phyloP scores from a whole-genome alignment of 345 rosid genomes.

The Boechera divaricarpa region DNA sequence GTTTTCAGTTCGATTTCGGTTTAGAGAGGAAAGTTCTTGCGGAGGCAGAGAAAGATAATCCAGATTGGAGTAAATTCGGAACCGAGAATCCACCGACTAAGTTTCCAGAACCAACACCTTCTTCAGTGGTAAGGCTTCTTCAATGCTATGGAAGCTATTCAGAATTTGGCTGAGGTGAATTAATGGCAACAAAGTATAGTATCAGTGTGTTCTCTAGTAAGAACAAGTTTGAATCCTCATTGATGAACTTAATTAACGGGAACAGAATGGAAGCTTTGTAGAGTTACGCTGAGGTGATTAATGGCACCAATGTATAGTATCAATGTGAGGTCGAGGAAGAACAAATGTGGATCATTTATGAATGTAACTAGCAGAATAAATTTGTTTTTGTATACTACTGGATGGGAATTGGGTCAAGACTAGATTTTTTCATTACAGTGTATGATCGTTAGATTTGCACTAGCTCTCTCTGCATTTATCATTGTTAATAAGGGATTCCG shows the following conservation, averaged over 20 bases:
- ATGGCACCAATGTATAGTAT: constrained; percentile 2
- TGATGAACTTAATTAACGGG: neutral
- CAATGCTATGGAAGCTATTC: neutral
- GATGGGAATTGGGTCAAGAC: constrained; percentile 3
- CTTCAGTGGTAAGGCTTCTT: constrained; percentile 51
- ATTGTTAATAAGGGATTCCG: neutral
- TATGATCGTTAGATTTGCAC: constrained; percentile 1
- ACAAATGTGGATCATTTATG: constrained; percentile 8
- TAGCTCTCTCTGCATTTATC: neutral
- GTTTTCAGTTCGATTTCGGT: constrained; percentile 78
- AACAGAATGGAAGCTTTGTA: neutral
- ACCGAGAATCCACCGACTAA: constrained; percentile 64
- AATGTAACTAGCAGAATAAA: too few species aligned
- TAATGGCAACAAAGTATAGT: neutral
- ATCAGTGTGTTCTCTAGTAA: neutral
- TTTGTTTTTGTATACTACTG: neutral
- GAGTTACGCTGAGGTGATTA: neutral
- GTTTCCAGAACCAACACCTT: constrained; percentile 53
- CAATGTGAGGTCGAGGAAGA: neutral
- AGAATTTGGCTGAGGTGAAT: neutral
- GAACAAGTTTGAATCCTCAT: constrained; percentile 9
- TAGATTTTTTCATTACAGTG: neutral
- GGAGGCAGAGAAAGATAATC: constrained; percentile 74
- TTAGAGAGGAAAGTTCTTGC: constrained; percentile 72
- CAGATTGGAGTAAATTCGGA: constrained; percentile 73